Conservation (phyloP, 2,329 filamentous ascomycete genomes). For the Thielaviopsis musarum region DNA sequence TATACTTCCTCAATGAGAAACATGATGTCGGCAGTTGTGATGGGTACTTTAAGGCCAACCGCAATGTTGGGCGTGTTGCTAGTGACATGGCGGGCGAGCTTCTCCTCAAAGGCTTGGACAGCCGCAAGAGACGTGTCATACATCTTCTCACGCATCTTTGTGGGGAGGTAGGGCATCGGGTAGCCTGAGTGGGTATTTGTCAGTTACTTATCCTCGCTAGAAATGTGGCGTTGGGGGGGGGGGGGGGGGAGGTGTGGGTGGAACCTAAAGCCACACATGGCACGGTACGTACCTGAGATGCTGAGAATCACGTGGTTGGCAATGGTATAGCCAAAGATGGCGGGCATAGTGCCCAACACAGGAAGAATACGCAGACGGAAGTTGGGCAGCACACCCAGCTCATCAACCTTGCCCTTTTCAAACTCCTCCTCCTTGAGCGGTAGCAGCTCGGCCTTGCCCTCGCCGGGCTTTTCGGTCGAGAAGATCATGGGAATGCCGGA, state of each 20-base stretch:
- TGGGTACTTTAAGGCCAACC: slow-evolving; percentile 59
- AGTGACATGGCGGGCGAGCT: slow-evolving; percentile 36
- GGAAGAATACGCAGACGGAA: slow-evolving; percentile 92
- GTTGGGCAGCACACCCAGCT: slow-evolving; percentile 76
- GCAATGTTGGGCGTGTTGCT: slow-evolving; percentile 24
- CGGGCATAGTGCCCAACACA: slow-evolving; percentile 91
- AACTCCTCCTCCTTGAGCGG: slow-evolving; percentile 82
- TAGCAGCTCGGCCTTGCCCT: slow-evolving; percentile 78
- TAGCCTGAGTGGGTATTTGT: slow-evolving; percentile 38
- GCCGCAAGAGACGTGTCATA: slow-evolving; percentile 68
- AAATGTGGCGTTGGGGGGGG: too few relatives aligned
- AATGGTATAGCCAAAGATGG: slow-evolving; percentile 79
- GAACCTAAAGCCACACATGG: not conserved
- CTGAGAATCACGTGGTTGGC: slow-evolving; percentile 86
- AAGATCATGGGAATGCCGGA: slow-evolving; percentile 83
- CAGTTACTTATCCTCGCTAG: slow-evolving; percentile 4
- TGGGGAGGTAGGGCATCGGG: slow-evolving; percentile 65
- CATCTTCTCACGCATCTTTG: slow-evolving; percentile 76
- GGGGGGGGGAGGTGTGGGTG: not conserved
- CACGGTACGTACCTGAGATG: slow-evolving; percentile 31
- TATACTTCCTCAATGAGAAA: slow-evolving; percentile 86
- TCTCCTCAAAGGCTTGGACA: slow-evolving; percentile 66
- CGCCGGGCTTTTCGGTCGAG: slow-evolving; percentile 76
- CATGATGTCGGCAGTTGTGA: slow-evolving; percentile 65
- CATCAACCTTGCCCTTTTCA: slow-evolving; percentile 66